A percentile compares a stretch with the other conserved stretches of the same genome.
Evolutionary conservation across 768 basidiomycete species (phyloP).

Genomic region (Boletus rufocinnamomeus): DNA sequence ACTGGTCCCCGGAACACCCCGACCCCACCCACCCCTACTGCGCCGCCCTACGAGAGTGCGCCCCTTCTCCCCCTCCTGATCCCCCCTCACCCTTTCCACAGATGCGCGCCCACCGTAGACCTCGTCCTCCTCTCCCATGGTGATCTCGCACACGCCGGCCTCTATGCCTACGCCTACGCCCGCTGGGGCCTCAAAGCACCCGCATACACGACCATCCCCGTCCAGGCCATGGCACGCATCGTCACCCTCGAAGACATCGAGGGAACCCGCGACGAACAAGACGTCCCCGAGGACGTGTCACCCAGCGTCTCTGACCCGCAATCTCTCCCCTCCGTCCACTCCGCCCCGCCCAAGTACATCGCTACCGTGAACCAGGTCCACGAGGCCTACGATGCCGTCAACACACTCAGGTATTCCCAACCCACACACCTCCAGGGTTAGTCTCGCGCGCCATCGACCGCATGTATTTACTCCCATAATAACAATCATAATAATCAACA

Average conservation of each 20-base stretch:
- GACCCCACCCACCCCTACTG: constrained; percentile 52
- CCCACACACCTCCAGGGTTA: constrained; percentile 92
- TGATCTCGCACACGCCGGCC: constrained; percentile 82
- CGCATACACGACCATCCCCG: constrained; percentile 91
- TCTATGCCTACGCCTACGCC: constrained; percentile 92
- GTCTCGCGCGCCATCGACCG: constrained; percentile 19
- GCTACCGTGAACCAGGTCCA: constrained; percentile 83
- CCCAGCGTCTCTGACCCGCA: constrained; percentile 25
- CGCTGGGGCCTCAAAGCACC: constrained; percentile 88
- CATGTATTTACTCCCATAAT: constrained; percentile 4
- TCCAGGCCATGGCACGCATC: constrained; percentile 93
- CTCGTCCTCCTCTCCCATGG: constrained; percentile 95
- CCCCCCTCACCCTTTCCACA: constrained; percentile 33
- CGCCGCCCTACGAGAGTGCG: constrained; percentile 65
- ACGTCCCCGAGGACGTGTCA: constrained; percentile 42
- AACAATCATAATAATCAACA: constrained; percentile 3
- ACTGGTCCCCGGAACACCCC: constrained; percentile 57
- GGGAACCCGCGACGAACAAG: constrained; percentile 73
- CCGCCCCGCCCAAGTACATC: constrained; percentile 51
- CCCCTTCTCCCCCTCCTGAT: constrained; percentile 15
- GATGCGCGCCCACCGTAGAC: constrained; percentile 78
- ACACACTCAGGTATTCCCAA: constrained; percentile 91
- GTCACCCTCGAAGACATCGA: constrained; percentile 89
- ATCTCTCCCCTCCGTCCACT: constrained; percentile 12
- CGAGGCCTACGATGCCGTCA: constrained; percentile 90